Conservation (phyloP, 768 basidiomycete species). For the Paxillus rubicundulus region DNA sequence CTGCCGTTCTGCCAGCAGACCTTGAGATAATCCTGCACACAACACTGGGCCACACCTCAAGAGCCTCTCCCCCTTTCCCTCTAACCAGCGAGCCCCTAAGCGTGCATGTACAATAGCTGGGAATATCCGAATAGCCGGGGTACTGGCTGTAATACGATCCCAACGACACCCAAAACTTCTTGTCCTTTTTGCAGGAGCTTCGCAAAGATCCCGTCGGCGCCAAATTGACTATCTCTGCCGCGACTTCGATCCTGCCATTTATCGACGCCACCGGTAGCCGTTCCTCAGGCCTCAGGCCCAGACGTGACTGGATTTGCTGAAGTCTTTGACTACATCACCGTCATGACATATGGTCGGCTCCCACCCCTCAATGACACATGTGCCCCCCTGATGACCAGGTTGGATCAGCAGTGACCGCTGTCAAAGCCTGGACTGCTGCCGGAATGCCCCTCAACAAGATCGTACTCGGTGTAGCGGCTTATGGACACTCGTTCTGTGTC, state of each 20-base stretch:
- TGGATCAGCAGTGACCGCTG: constrained; percentile 74
- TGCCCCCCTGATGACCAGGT: constrained; percentile 52
- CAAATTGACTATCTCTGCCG: constrained; percentile 66
- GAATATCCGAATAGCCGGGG: constrained; percentile 74
- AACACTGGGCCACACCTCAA: too few relatives aligned
- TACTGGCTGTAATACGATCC: constrained; percentile 61
- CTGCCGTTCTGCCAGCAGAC: too few relatives aligned
- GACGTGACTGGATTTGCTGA: constrained; percentile 71
- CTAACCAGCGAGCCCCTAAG: too few relatives aligned
- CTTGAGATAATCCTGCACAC: too few relatives aligned
- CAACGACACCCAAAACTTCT: constrained; percentile 71
- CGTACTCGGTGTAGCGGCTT: constrained; percentile 77
- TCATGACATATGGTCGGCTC: constrained; percentile 55
- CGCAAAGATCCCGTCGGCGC: constrained; percentile 43
- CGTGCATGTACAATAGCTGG: constrained; percentile 52
- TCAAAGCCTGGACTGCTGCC: constrained; percentile 67
- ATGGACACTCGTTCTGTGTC: constrained; percentile 69
- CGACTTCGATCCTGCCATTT: constrained; percentile 65
- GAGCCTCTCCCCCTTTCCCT: too few relatives aligned
- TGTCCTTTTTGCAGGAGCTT: constrained; percentile 67
- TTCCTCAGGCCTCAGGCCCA: too few relatives aligned
- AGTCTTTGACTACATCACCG: constrained; percentile 60
- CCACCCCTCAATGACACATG: constrained; percentile 78
- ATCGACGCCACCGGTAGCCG: constrained; percentile 56
- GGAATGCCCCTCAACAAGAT: constrained; percentile 70